Percentiles rank a stretch among this genome's conserved stretches.
These are phyloP conservation scores for Phoma sp. DNA, from an alignment of 2,329 filamentous ascomycete genomes.

Conservation along the genomic window DNA sequence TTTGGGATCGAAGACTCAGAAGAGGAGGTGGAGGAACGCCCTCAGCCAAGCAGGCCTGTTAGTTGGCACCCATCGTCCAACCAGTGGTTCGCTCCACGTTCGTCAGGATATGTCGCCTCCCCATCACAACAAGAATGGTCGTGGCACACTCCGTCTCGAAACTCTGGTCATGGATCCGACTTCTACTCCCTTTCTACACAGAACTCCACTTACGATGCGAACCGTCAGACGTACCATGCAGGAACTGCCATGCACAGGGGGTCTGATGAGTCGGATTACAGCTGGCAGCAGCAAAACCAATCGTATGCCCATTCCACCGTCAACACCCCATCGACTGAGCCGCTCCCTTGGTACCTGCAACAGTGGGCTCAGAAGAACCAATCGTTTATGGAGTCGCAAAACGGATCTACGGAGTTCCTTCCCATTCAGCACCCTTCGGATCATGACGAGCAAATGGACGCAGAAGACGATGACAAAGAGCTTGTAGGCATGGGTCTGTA, in stretches of 20 bases:
- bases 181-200: conserved; percentile 45
- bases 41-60: conserved; percentile 59
- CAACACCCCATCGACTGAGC: conserved; percentile 40
- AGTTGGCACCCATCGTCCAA: conserved; percentile 77
- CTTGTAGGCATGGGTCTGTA: conserved; percentile 85
- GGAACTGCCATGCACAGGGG: conserved; percentile 24
- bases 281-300: conserved; percentile 38
- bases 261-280: conserved; percentile 37
- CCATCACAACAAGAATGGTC: conserved; percentile 37
- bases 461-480: conserved; percentile 69
- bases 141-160: conserved; percentile 31
- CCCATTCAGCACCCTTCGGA: conserved; percentile 57
- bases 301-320: conserved; percentile 36
- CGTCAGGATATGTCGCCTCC: conserved; percentile 32
- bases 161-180: conserved; percentile 39
- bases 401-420: conserved; percentile 54
- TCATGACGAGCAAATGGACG: conserved; percentile 58
- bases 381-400: conserved; percentile 19
- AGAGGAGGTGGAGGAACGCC: conserved; percentile 31
- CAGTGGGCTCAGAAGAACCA: conserved; percentile 47
- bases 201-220: conserved; percentile 38
- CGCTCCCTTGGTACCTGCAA: conserved; percentile 46
- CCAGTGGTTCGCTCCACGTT: conserved; percentile 36
- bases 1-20: conserved; percentile 43
- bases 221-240: conserved; percentile 21